phyloP scores from a whole-genome alignment of 805 yeast genomes.

The Zygosaccharomyces rouxii region DNA sequence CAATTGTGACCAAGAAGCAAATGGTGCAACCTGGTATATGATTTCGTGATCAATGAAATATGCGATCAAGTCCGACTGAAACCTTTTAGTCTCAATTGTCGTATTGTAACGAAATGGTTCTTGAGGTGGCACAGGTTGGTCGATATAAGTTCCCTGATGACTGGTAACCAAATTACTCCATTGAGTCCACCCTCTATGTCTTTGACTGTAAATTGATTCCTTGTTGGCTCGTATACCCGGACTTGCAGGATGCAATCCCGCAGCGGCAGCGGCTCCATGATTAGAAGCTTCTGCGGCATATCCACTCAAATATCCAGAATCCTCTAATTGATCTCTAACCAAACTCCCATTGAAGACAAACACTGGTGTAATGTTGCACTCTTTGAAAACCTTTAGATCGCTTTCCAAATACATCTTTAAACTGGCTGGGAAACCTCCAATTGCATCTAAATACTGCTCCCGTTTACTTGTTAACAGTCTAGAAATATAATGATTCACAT shows the following conservation, averaged over 20 bases:
- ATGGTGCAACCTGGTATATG: slow-evolving; percentile 77
- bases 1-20: slow-evolving; percentile 73
- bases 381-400: slow-evolving; percentile 58
- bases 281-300: slow-evolving; percentile 23
- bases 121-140: slow-evolving; percentile 34
- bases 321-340: slow-evolving; percentile 35
- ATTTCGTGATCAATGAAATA: slow-evolving; percentile 52
- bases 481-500: slow-evolving; percentile 72
- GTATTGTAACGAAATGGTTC: slow-evolving; percentile 54
- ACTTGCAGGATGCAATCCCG: slow-evolving; percentile 13
- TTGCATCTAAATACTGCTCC: slow-evolving; percentile 67
- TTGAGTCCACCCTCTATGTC: slow-evolving; percentile 46
- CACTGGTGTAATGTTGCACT: slow-evolving; percentile 65
- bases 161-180: slow-evolving; percentile 37
- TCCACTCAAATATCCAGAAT: slow-evolving; percentile 25
- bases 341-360: slow-evolving; percentile 72
- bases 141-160: slow-evolving; percentile 31
- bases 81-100: slow-evolving; percentile 47
- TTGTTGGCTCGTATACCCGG: slow-evolving; percentile 19
- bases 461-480: slow-evolving; percentile 55
- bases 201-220: slow-evolving; percentile 39
- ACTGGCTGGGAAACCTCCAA: slow-evolving; percentile 75
- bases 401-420: slow-evolving; percentile 51
- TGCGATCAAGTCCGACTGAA: slow-evolving; percentile 51
- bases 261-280: slow-evolving; percentile 8